Conservation (phyloP, 2,329 filamentous ascomycete genomes). For the Pseudogymnoascus sp. region DNA sequence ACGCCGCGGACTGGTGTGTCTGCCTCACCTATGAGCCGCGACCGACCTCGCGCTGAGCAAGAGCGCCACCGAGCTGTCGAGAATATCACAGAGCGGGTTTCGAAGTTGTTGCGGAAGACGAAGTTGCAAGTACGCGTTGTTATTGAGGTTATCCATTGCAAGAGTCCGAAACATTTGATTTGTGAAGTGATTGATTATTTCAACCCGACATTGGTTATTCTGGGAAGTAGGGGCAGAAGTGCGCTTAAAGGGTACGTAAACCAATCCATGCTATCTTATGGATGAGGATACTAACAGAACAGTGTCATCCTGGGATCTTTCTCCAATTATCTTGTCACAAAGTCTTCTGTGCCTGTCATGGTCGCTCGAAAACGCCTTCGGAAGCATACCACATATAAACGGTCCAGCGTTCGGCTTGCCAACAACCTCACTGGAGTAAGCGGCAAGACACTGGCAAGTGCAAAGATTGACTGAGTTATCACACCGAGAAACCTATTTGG, state of each 20-base stretch:
- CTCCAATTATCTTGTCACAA: constrained; percentile 94
- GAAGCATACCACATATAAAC: constrained; percentile 77
- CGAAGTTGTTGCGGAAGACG: constrained; percentile 83
- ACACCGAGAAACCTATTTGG: background rate
- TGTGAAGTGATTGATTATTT: constrained; percentile 95
- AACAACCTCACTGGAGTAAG: constrained; percentile 72
- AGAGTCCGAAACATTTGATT: constrained; percentile 91
- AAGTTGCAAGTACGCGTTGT: constrained; percentile 86
- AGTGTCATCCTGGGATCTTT: constrained; percentile 94
- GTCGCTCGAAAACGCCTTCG: constrained; percentile 84
- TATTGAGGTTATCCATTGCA: constrained; percentile 96
- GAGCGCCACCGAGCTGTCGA: constrained; percentile 76
- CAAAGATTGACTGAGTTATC: constrained; percentile 56
- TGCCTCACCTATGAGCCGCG: constrained; percentile 32
- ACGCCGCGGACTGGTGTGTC: constrained; percentile 16
- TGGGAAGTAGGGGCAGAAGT: constrained; percentile 84
- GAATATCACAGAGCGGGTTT: constrained; percentile 73
- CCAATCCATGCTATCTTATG: background rate
- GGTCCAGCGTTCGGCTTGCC: constrained; percentile 60
- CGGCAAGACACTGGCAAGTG: constrained; percentile 57
- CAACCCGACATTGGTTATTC: constrained; percentile 83
- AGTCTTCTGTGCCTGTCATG: constrained; percentile 96
- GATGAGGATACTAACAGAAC: background rate
- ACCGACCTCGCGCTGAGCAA: constrained; percentile 57
- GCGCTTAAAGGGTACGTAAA: constrained; percentile 73